Evolutionary conservation across 1,284 basidiomycete species (phyloP), one percentile per base, ranked within the genome.

Genomic region (Phellinidium pouzarii): DNA sequence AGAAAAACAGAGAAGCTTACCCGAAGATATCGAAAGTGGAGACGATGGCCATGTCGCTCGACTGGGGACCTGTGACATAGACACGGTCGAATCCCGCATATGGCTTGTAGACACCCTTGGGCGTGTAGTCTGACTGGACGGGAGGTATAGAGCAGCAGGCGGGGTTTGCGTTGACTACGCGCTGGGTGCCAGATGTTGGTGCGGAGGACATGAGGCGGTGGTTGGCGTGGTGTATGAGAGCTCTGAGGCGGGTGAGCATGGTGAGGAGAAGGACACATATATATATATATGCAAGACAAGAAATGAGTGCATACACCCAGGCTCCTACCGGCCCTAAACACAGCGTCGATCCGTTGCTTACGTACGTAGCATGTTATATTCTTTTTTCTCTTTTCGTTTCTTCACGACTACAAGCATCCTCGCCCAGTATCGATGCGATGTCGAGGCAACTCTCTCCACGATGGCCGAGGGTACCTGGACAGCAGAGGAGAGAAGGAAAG

Each of bases 21-120:
- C 80, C 82, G 59, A 85, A 84, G 60, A 84, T 82, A 62, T 85
- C 82, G 59, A 73, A 84, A 43, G 83, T 74, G 54, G 74, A 77
- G 47, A 84, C 67, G 40, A 84, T 68, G 7, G 79, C 79, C 50
- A 73, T 72, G 43, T 74, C 67, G 48, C 72, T 71, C 19, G 65
- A 67, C 56, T 70, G 68, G 7, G 76, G 73, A 5, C 76, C 78
- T 7, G 76, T 75, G 4, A 79, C 69, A 61, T 81, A 81, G 17
- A 77, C 77, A 59, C 67, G 68, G 31, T 65, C 59, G 60, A 72
- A 71, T 8, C 66, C 66, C 20, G 61, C 70, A 54, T 67, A 69
- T n/a, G 73, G 52, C 59, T 75, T 74, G 64, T 65, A 75, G 2
- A 60, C 59, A 29, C 79, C 79, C 63, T 78, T 75, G 17, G 77